Percentiles rank a stretch among this genome's conserved stretches.
Conservation (phyloP, 2,329 filamentous ascomycete genomes). For the Fusarium sulawesiense region DNA sequence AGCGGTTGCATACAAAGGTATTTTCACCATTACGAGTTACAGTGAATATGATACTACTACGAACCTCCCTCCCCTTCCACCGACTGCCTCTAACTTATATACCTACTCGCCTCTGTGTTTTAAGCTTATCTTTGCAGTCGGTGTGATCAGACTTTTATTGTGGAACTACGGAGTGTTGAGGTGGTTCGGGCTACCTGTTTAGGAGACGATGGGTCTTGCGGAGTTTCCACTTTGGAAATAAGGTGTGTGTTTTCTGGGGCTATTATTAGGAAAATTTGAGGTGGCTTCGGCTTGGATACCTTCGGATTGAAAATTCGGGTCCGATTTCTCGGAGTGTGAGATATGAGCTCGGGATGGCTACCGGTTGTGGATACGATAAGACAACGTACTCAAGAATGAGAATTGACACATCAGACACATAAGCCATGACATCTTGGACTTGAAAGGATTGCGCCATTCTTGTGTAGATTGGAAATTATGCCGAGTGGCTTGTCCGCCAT, state of each 20-base stretch:
- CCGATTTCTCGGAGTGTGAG: neutral
- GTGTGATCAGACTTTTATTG: conserved; percentile 39
- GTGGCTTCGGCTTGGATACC: neutral
- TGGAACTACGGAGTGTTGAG: conserved; percentile 13
- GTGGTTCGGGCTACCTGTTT: conserved; percentile 29
- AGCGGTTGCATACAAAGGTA: conserved; percentile 47
- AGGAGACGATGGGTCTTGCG: conserved; percentile 20
- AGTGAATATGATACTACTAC: neutral
- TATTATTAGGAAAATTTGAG: neutral
- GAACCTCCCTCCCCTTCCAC: neutral
- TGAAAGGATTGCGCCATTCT: neutral
- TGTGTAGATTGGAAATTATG: neutral
- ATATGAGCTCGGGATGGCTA: neutral
- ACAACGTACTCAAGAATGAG: neutral
- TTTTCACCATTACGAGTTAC: conserved; percentile 3
- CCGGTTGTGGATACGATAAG: neutral
- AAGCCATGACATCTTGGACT: neutral
- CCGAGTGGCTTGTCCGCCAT: neutral
- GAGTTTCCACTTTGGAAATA: conserved; percentile 25
- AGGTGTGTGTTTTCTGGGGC: conserved; percentile 5
- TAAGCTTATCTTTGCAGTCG: conserved; percentile 24
- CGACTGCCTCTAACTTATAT: neutral
- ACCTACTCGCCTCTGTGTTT: neutral
- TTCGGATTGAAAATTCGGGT: neutral
- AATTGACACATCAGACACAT: neutral